phyloP scores from a whole-genome alignment of 1,139 yeast species.

The Hansenula sp. region DNA sequence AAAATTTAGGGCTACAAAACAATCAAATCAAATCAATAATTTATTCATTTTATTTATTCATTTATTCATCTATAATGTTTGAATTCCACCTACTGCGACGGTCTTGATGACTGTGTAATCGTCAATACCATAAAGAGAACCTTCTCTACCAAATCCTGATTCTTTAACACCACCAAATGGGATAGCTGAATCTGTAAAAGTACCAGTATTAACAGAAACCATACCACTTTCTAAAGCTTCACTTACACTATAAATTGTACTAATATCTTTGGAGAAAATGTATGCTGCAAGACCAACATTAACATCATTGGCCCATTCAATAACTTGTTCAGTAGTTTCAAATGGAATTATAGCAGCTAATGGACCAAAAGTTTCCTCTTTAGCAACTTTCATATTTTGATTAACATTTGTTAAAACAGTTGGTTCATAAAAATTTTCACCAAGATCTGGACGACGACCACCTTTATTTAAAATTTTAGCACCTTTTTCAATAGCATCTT shows the following conservation, averaged over 20 bases:
- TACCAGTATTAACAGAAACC: conserved; percentile 76
- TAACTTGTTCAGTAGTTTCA: conserved; percentile 62
- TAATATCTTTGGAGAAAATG: conserved; percentile 63
- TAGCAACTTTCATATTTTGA: conserved; percentile 53
- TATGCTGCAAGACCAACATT: conserved; percentile 78
- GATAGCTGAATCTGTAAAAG: conserved; percentile 63
- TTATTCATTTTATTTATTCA: neutral
- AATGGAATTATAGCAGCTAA: conserved; percentile 74
- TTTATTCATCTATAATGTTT: neutral
- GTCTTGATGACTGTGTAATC: conserved; percentile 68
- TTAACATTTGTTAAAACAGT: conserved; percentile 69
- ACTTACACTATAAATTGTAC: conserved; percentile 59
- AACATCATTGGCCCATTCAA: conserved; percentile 63
- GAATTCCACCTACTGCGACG: conserved; percentile 40
- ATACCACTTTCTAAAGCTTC: conserved; percentile 77
- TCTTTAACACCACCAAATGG: conserved; percentile 83
- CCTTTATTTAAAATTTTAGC: conserved; percentile 68
- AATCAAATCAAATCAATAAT: neutral
- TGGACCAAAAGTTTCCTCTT: conserved; percentile 90
- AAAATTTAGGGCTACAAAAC: no score
- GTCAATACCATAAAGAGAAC: conserved; percentile 69
- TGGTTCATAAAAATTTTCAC: conserved; percentile 72
- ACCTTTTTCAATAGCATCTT: conserved; percentile 72
- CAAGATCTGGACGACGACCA: conserved; percentile 57
- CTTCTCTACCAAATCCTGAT: conserved; percentile 82